These are phyloP conservation scores for Chloranthus sessilifolius DNA, from an alignment of 164 flowering plant genomes.

Conservation along the genomic window DNA sequence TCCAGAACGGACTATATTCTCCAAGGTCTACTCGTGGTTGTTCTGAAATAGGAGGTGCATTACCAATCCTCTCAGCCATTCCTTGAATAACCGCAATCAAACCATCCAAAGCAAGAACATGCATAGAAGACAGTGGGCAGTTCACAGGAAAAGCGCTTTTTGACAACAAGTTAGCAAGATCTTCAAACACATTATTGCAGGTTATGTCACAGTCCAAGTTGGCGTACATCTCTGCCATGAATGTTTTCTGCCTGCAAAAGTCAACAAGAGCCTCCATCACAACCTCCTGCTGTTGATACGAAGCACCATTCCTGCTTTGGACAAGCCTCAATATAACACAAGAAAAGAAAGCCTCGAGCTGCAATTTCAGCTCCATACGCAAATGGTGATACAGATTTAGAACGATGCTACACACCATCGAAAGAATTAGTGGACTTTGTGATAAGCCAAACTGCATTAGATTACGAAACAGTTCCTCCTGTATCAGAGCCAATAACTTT, in stretches of 20 bases:
- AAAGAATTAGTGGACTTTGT: conserved; percentile 32
- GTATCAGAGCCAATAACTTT: conserved; percentile 27
- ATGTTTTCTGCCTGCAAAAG: conserved; percentile 35
- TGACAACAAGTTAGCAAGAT: conserved; percentile 32
- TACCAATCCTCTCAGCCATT: conserved; percentile 34
- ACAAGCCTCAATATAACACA: conserved; percentile 36
- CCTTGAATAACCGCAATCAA: conserved; percentile 36
- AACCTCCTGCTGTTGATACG: conserved; percentile 40
- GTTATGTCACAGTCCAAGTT: conserved; percentile 40
- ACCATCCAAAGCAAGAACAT: conserved; percentile 39
- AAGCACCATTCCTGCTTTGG: conserved; percentile 31
- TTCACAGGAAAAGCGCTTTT: conserved; percentile 44
- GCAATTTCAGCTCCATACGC: conserved; percentile 30
- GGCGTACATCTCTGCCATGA: conserved; percentile 41
- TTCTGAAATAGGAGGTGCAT: conserved; percentile 16
- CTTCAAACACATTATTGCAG: conserved; percentile 32
- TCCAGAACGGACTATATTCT: conserved; percentile 33
- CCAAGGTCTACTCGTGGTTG: conserved; percentile 12
- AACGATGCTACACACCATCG: conserved; percentile 36
- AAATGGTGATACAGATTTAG: conserved; percentile 35
- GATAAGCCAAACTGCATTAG: conserved; percentile 42
- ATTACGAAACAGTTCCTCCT: conserved; percentile 34
- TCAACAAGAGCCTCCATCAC: conserved; percentile 43
- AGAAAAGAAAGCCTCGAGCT: conserved; percentile 40
- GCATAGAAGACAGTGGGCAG: conserved; percentile 34